Base-by-base conservation (phyloP, 208 protist genomes). In the Phytomonas serpens region DNA sequence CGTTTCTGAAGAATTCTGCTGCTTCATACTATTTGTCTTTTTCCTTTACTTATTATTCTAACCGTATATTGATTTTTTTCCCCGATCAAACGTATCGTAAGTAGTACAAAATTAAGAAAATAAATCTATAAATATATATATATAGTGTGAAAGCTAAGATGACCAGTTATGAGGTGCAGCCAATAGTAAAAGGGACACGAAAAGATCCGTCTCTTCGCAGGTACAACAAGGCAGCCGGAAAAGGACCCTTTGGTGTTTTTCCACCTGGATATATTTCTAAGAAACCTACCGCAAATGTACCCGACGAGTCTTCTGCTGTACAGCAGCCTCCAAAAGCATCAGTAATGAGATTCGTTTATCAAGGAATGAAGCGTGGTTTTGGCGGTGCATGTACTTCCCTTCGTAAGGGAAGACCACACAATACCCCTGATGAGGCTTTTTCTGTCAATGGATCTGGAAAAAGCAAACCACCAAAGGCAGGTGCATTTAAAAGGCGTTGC, bases 121-220 rank as follows among this genome's bases (percentile, higher is more conserved):
- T 66, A 2, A 0, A 13, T 40, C 33, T 64, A 37, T 23, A 68
- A 34, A 79, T 38, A 19, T 30, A 37, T 69, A 33, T 23, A 67
- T 33, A 47, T 42, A 31, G 31, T 27, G 64, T 38, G 16, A 47
- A 27, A 47, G 64, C 6, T 33, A 51, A 16, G 67, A 84, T 75
- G 71, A 92, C 86, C 79, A 93, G 86, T 80, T 96, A 96, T 85
- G 88, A 96, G 71, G 96, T 97, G 69, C 75, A 92, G 71, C 93
- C 93, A 16, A 83, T 95, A 37, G 77, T 94, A 16, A 84, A 93
- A 76, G 93, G 93, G 14, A 96, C 93, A 33, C 90, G 87, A 79
- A 91, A 86, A 73, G 93, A 97, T 75, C 89, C 89, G 0, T 72
- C 75, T 30, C 13, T 77, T 72, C 79, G 66, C 40, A 85, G 90